Conservation (phyloP, 371 early-diverging fungal genomes). For the Phascolomyces articulosus region DNA sequence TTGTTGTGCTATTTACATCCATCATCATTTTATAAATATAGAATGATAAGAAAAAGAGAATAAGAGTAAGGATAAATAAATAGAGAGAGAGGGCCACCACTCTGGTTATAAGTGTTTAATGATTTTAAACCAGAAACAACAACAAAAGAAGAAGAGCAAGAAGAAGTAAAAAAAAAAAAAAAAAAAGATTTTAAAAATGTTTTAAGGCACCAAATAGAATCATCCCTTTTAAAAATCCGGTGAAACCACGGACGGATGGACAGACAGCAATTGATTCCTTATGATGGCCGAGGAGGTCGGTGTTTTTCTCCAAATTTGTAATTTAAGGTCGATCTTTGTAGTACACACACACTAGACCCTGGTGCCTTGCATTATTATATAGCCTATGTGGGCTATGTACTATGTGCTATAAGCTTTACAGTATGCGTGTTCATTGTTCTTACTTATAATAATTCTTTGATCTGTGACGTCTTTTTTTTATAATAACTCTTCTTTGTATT, state of each 20-base stretch:
- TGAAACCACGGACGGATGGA: background rate
- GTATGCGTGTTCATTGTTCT: constrained; percentile 2
- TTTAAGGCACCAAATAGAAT: background rate
- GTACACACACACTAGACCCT: background rate
- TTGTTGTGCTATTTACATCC: constrained; percentile 9
- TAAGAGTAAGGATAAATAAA: no score
- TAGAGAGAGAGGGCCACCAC: background rate
- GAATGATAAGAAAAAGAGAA: background rate
- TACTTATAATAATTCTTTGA: background rate
- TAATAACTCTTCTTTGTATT: background rate
- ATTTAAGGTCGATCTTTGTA: no score
- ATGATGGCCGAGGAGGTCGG: background rate
- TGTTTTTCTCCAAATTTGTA: background rate
- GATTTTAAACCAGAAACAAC: no score
- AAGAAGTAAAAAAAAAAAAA: background rate
- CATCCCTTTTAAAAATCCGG: constrained; percentile 2
- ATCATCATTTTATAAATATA: background rate
- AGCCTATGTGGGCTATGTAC: no score
- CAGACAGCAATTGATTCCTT: constrained; percentile 1
- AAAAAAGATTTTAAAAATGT: background rate
- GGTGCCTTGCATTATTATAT: constrained; percentile 1
- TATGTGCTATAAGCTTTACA: no score
- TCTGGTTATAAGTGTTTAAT: no score
- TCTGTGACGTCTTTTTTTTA: constrained; percentile 1
- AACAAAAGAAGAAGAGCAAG: background rate